phyloP scores from a whole-genome alignment of 169 alveolate genomes.

The Cryptosporidium canis region DNA sequence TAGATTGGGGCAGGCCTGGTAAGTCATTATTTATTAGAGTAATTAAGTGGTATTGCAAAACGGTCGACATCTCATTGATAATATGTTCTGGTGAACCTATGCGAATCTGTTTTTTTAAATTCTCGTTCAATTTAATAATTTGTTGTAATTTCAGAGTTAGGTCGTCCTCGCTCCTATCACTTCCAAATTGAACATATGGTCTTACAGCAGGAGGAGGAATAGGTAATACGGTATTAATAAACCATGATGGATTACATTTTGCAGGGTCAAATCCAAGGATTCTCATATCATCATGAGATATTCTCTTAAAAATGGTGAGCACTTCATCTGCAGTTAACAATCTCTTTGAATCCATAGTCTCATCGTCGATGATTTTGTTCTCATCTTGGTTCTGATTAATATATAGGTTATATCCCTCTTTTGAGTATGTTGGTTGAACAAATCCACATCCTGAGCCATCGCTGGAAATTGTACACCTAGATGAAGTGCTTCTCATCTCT shows the following conservation, averaged over 20 bases:
- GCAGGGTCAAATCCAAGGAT: slow-evolving; percentile 94
- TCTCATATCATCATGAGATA: slow-evolving; percentile 89
- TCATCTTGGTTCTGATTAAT: slow-evolving; percentile 81
- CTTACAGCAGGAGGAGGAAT: slow-evolving; percentile 99
- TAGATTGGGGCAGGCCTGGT: slow-evolving; percentile 95
- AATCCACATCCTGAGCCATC: slow-evolving; percentile 89
- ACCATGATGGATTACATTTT: slow-evolving; percentile 93
- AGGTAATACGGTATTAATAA: slow-evolving; percentile 94
- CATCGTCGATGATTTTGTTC: slow-evolving; percentile 85
- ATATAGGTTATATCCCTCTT: slow-evolving; percentile 89
- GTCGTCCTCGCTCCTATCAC: slow-evolving; percentile 97
- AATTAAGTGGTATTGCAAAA: slow-evolving; percentile 95
- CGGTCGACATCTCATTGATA: slow-evolving; percentile 89
- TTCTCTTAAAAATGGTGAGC: slow-evolving; percentile 86
- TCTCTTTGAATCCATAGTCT: slow-evolving; percentile 78
- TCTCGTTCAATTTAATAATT: slow-evolving; percentile 93
- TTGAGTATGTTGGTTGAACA: slow-evolving; percentile 87
- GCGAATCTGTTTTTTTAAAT: slow-evolving; percentile 87
- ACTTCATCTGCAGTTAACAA: slow-evolving; percentile 90
- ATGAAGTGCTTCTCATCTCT: slow-evolving; percentile 59
- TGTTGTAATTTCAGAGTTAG: slow-evolving; percentile 95
- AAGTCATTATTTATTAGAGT: slow-evolving; percentile 97
- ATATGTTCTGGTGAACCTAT: slow-evolving; percentile 92
- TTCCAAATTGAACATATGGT: slow-evolving; percentile 95
- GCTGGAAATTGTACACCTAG: slow-evolving; percentile 56